These are phyloP conservation scores for Crassisporium funariophilum DNA, from an alignment of 768 basidiomycete genomes.

Conservation along the genomic window DNA sequence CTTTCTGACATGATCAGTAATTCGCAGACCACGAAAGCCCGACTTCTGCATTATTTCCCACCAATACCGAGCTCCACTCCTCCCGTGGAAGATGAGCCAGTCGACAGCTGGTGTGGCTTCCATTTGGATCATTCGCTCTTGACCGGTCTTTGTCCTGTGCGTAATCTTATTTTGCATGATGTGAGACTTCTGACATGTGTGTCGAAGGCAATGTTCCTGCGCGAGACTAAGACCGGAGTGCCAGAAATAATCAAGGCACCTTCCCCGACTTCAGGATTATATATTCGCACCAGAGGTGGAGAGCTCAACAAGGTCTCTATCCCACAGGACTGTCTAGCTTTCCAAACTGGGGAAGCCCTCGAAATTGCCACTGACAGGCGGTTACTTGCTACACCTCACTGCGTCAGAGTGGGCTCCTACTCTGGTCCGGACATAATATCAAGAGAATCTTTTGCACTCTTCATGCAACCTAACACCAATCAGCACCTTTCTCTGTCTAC, in stretches of 20 bases:
- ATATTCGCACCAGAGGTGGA: constrained; percentile 85
- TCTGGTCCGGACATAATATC: constrained; percentile 51
- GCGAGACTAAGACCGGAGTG: constrained; percentile 41
- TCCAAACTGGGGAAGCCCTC: constrained; percentile 97
- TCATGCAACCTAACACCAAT: constrained; percentile 87
- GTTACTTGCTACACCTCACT: constrained; percentile 92
- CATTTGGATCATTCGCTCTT: constrained; percentile 91
- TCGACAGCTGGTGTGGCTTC: constrained; percentile 94
- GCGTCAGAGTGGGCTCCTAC: constrained; percentile 73
- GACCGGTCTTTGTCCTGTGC: constrained; percentile 89
- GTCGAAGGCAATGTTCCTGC: constrained; percentile 80
- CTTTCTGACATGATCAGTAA: constrained; percentile 70
- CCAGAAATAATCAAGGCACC: constrained; percentile 63
- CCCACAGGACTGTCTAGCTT: constrained; percentile 83
- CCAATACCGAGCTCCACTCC: constrained; percentile 43
- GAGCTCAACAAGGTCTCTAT: constrained; percentile 83
- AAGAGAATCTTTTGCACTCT: constrained; percentile 88
- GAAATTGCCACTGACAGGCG: constrained; percentile 82
- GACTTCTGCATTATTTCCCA: constrained; percentile 96
- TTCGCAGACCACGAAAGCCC: constrained; percentile 87
- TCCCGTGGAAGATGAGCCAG: constrained; percentile 55
- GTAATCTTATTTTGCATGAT: constrained; percentile 16
- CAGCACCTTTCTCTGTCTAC: constrained; percentile 67
- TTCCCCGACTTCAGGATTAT: constrained; percentile 80
- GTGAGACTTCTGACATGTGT: background rate